Percentiles rank a stretch among this genome's conserved stretches.
Evolutionary conservation across 1,284 basidiomycete genomes (phyloP).

Genomic region (Apiotrichum gamsii): DNA sequence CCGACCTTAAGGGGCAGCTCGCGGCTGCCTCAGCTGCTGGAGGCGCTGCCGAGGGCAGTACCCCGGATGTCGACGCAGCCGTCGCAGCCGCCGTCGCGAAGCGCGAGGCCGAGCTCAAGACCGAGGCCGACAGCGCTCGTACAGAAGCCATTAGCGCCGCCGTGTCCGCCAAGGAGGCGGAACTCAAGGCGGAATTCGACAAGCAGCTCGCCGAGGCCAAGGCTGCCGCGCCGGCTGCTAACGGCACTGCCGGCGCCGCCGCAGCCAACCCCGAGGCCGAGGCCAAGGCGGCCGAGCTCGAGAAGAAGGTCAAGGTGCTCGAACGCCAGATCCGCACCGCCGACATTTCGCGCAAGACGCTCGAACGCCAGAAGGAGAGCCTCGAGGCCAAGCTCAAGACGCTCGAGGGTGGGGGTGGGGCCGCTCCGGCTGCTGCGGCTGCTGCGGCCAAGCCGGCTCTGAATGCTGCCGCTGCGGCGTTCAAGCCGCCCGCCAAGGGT

Average conservation of each 20-base stretch:
- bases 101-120: slow-evolving; percentile 34
- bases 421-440: slow-evolving; percentile 1
- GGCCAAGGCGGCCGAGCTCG: slow-evolving; percentile 30
- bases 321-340: slow-evolving; percentile 36
- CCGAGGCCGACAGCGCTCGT: slow-evolving; percentile 26
- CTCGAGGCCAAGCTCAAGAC: slow-evolving; percentile 34
- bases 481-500: slow-evolving; percentile 11
- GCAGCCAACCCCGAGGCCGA: slow-evolving; percentile 9
- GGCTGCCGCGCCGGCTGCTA: not conserved
- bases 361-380: slow-evolving; percentile 22
- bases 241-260: not conserved
- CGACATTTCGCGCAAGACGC: slow-evolving; percentile 39
- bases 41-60: slow-evolving; percentile 3
- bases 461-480: slow-evolving; percentile 15
- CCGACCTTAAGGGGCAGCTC: slow-evolving; percentile 20
- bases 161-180: slow-evolving; percentile 23
- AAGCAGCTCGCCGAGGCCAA: slow-evolving; percentile 13
- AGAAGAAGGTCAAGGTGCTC: slow-evolving; percentile 33
- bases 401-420: slow-evolving; percentile 15
- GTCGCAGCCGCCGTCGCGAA: slow-evolving; percentile 39
- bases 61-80: slow-evolving; percentile 32
- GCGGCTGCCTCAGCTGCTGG: slow-evolving; percentile 8
- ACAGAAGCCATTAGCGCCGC: slow-evolving; percentile 18
- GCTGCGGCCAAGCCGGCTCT: slow-evolving; percentile 5
- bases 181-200: slow-evolving; percentile 24